phyloP scores from a whole-genome alignment of 1,284 basidiomycete species.

The Golubevia pallescens region DNA sequence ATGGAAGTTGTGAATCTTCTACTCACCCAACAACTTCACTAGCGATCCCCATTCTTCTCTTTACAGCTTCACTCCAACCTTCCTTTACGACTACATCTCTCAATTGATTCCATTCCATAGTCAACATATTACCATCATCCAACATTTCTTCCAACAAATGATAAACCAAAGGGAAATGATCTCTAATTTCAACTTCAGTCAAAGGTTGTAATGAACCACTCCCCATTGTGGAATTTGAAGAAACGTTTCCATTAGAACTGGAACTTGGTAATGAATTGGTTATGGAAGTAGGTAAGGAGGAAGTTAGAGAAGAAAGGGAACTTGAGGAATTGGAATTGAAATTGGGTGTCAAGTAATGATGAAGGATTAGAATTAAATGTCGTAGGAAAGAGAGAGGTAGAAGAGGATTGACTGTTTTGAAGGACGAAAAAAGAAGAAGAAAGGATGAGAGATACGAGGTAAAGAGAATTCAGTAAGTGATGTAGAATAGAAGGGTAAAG shows the following conservation, averaged over 20 bases:
- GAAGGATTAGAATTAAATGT: slow-evolving; percentile 39
- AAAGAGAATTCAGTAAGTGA: not conserved
- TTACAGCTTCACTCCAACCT: slow-evolving; percentile 22
- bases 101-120: slow-evolving; percentile 50
- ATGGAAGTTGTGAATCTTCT: too few relatives aligned
- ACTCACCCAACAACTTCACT: not conserved
- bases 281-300: not conserved
- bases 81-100: slow-evolving; percentile 52
- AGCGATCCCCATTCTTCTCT: not conserved
- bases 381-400: slow-evolving; percentile 49
- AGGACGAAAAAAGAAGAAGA: not conserved
- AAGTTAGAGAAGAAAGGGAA: too few relatives aligned
- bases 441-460: not conserved
- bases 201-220: slow-evolving; percentile 15
- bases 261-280: not conserved
- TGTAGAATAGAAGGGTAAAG: not conserved
- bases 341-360: slow-evolving; percentile 30
- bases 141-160: slow-evolving; percentile 58
- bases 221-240: slow-evolving; percentile 19
- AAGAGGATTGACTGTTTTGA: slow-evolving; percentile 35
- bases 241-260: not conserved
- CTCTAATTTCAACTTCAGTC: slow-evolving; percentile 47
- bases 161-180: slow-evolving; percentile 59
- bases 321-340: too few relatives aligned
- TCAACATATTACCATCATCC: slow-evolving; percentile 52